Conservation (phyloP, 495 filamentous ascomycete species). For the Neurospora sp. region DNA sequence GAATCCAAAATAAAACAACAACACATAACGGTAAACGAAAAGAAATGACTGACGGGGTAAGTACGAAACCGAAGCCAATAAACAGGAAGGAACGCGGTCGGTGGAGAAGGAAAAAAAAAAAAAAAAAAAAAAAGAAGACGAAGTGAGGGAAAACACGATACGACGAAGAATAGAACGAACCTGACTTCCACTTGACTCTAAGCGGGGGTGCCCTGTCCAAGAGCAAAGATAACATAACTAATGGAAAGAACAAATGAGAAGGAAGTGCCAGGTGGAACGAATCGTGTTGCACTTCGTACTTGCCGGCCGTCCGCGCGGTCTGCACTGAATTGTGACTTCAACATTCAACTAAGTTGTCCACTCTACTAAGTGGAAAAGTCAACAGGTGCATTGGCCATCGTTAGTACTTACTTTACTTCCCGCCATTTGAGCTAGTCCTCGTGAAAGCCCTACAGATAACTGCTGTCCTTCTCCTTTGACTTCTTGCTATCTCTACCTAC, state of each 20-base stretch:
- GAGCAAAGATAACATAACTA: not conserved
- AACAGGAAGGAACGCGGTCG: not conserved
- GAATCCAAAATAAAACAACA: not conserved
- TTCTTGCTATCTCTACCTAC: too few species aligned
- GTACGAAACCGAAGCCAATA: too few species aligned
- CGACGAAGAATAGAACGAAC: not conserved
- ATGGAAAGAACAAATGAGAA: not conserved
- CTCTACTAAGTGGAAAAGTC: not conserved
- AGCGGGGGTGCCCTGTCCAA: not conserved
- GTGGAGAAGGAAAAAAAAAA: not conserved
- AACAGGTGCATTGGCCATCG: not conserved
- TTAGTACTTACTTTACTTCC: not conserved
- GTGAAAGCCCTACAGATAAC: too few species aligned
- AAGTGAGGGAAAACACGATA: not conserved
- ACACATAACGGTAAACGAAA: not conserved
- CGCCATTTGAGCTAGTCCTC: not conserved
- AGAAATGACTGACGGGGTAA: not conserved
- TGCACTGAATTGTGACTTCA: not conserved
- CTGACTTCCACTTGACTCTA: not conserved
- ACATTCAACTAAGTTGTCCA: not conserved
- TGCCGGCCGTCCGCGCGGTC: not conserved
- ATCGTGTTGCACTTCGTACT: not conserved
- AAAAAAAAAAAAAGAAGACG: not conserved
- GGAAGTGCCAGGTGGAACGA: not conserved
- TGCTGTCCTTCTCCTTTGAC: too few species aligned